Base-by-base conservation (phyloP, 2,329 filamentous ascomycete species). In the Acarospora socialis region DNA sequence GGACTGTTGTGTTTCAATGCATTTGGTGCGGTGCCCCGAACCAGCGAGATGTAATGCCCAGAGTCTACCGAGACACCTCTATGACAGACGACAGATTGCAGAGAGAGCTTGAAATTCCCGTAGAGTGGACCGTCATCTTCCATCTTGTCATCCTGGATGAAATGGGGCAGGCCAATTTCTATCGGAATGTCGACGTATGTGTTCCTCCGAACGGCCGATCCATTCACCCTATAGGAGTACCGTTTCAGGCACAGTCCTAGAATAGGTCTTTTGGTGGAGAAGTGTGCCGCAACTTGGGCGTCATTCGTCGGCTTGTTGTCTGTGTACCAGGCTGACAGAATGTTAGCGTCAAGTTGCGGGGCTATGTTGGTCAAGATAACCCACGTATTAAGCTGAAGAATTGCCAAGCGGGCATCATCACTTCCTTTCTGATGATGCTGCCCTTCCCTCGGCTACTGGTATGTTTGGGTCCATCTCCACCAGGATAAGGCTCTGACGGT, bases 381-480 rank as follows among this genome's bases (percentile, higher is more conserved):
- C 58, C 61, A 84, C 80, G 86, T 46, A 94, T 83, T 16, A 95
- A 62, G 47, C 81, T 83, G 57, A 94, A 95, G 49, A 95, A 93
- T 48, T 94, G 87, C 84, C 86, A 95, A 2, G 90, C 90, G 21
- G 87, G 87, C 62, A 95, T 93, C 36, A 87, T 77, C 9, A 95
- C 80, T 46, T 92, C 86, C 49, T 87, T 93, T 41, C 68, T 55
- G 30, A 66, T 54, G 20, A 59, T 63, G 22, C 56, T 56, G 9
- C 52, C 49, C 5, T 43, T 37, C 21, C 50, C 40, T 39, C 13
- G 43, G 38, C 21, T 45, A 42, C 40, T 33, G 51, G 47, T 9
- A 57, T 51, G 16, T 66, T 60, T 2, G 58, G 42, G 22, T 60
- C 57, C 4, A 57, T 48, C 3, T 43, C 12, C 15, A 10, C 22